Conservation (phyloP, 768 basidiomycete species). For the Phlebiopsis gigantea region DNA sequence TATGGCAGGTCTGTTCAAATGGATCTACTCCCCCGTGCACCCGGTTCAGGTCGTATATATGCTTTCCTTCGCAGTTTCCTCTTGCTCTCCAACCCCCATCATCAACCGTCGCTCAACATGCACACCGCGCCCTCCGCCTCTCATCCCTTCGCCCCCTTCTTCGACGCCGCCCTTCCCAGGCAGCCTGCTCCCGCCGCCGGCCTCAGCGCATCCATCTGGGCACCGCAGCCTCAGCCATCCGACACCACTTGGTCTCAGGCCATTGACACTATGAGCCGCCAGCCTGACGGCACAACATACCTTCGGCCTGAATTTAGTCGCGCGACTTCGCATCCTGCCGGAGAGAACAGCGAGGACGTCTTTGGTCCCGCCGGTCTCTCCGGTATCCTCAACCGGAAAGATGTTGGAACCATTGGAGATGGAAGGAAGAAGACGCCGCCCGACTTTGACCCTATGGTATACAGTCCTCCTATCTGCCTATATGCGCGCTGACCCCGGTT, state of each 20-base stretch:
- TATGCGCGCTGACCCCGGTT: slow-evolving; percentile 19
- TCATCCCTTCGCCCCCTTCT: slow-evolving; percentile 22
- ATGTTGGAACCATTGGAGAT: slow-evolving; percentile 74
- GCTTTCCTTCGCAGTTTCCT: neutral
- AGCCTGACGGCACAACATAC: slow-evolving; percentile 26
- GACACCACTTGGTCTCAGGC: slow-evolving; percentile 66
- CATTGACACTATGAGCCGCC: slow-evolving; percentile 55
- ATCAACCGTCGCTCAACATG: slow-evolving; percentile 15
- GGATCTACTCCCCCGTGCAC: neutral
- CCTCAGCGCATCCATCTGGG: slow-evolving; percentile 60
- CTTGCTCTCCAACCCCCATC: slow-evolving; percentile 5
- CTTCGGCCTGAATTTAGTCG: slow-evolving; percentile 22
- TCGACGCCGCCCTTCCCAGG: slow-evolving; percentile 19
- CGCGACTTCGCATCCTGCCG: slow-evolving; percentile 23
- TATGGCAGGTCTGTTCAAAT: slow-evolving; percentile 5
- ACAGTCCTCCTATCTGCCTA: slow-evolving; percentile 20
- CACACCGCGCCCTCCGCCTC: slow-evolving; percentile 14
- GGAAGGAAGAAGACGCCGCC: slow-evolving; percentile 63
- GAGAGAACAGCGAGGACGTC: slow-evolving; percentile 51
- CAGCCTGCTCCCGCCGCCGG: slow-evolving; percentile 15
- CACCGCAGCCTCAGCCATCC: slow-evolving; percentile 68
- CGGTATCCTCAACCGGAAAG: slow-evolving; percentile 35
- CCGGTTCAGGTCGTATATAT: slow-evolving; percentile 6
- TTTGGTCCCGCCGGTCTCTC: slow-evolving; percentile 50
- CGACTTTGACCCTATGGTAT: slow-evolving; percentile 50